A percentile compares a stretch with the other conserved stretches of the same genome.
These are phyloP conservation scores for Boletales sp. DNA, from an alignment of 768 basidiomycete species.

Conservation along the genomic window DNA sequence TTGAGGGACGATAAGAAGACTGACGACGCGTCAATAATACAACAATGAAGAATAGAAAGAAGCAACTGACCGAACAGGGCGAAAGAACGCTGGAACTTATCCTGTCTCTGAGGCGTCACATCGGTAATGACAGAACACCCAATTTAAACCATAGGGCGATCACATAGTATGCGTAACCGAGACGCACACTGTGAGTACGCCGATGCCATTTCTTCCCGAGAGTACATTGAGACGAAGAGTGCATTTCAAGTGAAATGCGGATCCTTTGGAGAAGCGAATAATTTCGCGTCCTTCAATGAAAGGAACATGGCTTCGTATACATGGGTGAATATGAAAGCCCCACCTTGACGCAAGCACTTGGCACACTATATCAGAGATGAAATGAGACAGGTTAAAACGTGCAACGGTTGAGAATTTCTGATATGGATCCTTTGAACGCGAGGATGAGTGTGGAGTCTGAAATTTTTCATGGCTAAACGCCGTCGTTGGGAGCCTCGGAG, in stretches of 20 bases:
- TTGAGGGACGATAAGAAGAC: conserved; percentile 4
- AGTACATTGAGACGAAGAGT: conserved; percentile 2
- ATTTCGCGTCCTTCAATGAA: conserved; percentile 2
- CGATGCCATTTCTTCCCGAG: conserved; percentile 2
- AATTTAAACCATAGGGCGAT: neutral
- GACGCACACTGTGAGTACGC: neutral
- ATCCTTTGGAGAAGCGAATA: conserved; percentile 21
- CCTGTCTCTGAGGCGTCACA: neutral
- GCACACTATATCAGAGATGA: conserved; percentile 13
- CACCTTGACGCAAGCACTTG: neutral
- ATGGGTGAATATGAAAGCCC: conserved; percentile 4
- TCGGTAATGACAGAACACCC: conserved; percentile 16
- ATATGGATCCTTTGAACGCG: conserved; percentile 5
- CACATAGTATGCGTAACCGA: conserved; percentile 6
- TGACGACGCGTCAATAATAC: conserved; percentile 2
- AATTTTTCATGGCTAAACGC: conserved; percentile 11
- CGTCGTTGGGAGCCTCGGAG: conserved; percentile 7
- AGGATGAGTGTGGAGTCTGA: conserved; percentile 3
- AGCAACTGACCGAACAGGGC: conserved; percentile 3
- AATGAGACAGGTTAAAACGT: conserved; percentile 15
- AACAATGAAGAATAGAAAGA: neutral
- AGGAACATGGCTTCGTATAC: conserved; percentile 5
- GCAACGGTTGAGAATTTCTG: conserved; percentile 12
- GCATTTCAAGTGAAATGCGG: conserved; percentile 6
- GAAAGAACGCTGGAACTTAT: neutral